Evolutionary conservation across 495 filamentous ascomycete species (phyloP).

Genomic region (Trichocladium antarcticum): DNA sequence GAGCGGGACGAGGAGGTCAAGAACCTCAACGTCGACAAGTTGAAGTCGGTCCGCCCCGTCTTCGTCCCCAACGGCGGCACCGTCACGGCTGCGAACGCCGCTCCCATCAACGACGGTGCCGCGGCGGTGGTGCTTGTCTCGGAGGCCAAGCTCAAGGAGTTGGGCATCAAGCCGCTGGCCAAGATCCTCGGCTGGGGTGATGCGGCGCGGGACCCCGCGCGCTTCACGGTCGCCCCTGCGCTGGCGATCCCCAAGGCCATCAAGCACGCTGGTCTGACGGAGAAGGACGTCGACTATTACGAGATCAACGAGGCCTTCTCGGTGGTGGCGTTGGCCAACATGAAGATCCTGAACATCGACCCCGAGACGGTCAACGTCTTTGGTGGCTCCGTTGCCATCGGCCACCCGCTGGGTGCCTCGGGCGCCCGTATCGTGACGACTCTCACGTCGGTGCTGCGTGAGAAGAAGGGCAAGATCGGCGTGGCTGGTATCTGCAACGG

Average conservation of each 20-base stretch:
- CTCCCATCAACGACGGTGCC: constrained; percentile 88
- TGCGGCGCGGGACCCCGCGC: constrained; percentile 74
- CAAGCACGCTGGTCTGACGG: constrained; percentile 71
- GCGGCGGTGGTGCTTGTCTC: constrained; percentile 84
- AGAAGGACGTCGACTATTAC: constrained; percentile 73
- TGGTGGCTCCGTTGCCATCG: constrained; percentile 89
- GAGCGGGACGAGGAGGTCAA: constrained; percentile 90
- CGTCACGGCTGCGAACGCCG: constrained; percentile 95
- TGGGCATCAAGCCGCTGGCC: constrained; percentile 78
- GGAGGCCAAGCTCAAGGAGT: constrained; percentile 76
- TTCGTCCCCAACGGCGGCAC: constrained; percentile 78
- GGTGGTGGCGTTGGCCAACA: constrained; percentile 89
- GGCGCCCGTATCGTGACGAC: constrained; percentile 92
- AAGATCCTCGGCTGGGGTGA: constrained; percentile 97
- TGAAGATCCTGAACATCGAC: constrained; percentile 70
- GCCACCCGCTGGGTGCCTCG: constrained; percentile 86
- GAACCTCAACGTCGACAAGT: constrained; percentile 92
- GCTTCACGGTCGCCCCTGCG: constrained; percentile 93
- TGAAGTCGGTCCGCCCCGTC: constrained; percentile 69
- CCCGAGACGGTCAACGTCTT: constrained; percentile 91
- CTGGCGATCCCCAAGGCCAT: constrained; percentile 94
- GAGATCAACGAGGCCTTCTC: constrained; percentile 99
- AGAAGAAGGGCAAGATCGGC: constrained; percentile 86
- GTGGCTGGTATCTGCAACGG: constrained; percentile 96
- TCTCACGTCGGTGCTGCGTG: constrained; percentile 73